Percentiles rank a stretch among this genome's conserved stretches.
phyloP scores from a whole-genome alignment of 352 stramenopile species.

The Phytopythium cucurbitacearum region DNA sequence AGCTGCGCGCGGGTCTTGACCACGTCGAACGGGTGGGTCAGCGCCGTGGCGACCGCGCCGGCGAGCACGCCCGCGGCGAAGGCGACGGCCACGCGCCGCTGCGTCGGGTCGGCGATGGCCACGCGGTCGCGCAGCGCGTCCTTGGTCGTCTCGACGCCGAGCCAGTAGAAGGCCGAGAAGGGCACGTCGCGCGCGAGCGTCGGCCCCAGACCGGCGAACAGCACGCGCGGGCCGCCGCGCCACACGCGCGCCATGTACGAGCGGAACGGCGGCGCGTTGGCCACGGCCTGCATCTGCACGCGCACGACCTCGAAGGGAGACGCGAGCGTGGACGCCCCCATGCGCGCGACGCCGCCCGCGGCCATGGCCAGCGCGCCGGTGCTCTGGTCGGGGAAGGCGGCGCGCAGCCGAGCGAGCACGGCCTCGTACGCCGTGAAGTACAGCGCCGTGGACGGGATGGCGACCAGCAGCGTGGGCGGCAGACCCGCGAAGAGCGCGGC shows the following conservation, averaged over 20 bases:
- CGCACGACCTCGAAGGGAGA: constrained; percentile 85
- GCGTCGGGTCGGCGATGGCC: constrained; percentile 8
- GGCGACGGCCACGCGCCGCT: constrained; percentile 44
- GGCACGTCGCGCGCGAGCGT: constrained; percentile 94
- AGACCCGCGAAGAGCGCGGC: constrained; percentile 79
- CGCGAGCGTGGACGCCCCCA: constrained; percentile 61
- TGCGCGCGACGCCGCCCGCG: constrained; percentile 45
- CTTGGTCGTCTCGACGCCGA: constrained; percentile 86
- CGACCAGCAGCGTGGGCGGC: constrained; percentile 88
- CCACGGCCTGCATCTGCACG: constrained; percentile 78
- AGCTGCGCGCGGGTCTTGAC: constrained; percentile 91
- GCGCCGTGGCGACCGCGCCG: constrained; percentile 80
- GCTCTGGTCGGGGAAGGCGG: constrained; percentile 24
- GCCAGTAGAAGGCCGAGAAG: constrained; percentile 94
- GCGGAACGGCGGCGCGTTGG: constrained; percentile 46
- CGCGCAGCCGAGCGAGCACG: constrained; percentile 34
- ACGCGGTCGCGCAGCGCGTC: constrained; percentile 26
- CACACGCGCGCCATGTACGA: constrained; percentile 36
- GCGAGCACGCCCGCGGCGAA: constrained; percentile 83
- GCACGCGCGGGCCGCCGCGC: constrained; percentile 28
- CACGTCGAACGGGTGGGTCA: constrained; percentile 95
- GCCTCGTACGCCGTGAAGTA: constrained; percentile 94
- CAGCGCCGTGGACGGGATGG: constrained; percentile 90
- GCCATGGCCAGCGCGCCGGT: constrained; percentile 38
- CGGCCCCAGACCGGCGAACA: constrained; percentile 77